Evolutionary conservation across 176 grass and related monocot genomes (phyloP).

Genomic region (Avena sativa): DNA sequence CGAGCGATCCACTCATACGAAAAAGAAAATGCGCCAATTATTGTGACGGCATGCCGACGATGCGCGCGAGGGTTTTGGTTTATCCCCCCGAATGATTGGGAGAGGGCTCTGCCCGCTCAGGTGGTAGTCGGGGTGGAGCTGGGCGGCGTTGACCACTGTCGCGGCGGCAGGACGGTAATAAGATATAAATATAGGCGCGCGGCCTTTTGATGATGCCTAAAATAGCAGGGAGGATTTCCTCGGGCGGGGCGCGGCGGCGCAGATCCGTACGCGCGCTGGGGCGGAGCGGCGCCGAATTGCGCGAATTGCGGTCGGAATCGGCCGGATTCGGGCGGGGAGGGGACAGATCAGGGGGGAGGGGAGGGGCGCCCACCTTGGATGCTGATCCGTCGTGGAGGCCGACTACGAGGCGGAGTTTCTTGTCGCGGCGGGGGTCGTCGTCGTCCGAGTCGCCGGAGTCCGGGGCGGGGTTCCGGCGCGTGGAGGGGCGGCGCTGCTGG

Average conservation of each 20-base stretch:
- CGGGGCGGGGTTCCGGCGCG: conserved; percentile 54
- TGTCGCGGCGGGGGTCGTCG: conserved; percentile 63
- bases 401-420: conserved; percentile 86
- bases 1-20: not conserved
- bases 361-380: conserved; percentile 42
- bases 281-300: conserved; percentile 15
- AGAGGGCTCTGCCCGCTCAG: not conserved
- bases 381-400: conserved; percentile 63
- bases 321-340: conserved; percentile 36
- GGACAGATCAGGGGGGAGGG: conserved; percentile 40
- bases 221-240: conserved; percentile 41
- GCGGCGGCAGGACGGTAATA: conserved; percentile 8
- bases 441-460: conserved; percentile 59
- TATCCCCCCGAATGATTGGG: conserved; percentile 64
- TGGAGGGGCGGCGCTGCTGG: conserved; percentile 42
- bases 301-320: conserved; percentile 34
- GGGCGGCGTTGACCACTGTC: conserved; percentile 56
- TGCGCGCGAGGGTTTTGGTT: conserved; percentile 45
- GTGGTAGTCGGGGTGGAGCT: conserved; percentile 4
- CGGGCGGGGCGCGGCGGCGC: conserved; percentile 52
- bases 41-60: conserved; percentile 2
- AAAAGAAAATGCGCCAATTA: conserved; percentile 64
- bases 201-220: conserved; percentile 38
- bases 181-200: conserved; percentile 49
- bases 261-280: conserved; percentile 46